phyloP scores from a whole-genome alignment of 495 filamentous ascomycete genomes.

The Hypoxylon fuscum region DNA sequence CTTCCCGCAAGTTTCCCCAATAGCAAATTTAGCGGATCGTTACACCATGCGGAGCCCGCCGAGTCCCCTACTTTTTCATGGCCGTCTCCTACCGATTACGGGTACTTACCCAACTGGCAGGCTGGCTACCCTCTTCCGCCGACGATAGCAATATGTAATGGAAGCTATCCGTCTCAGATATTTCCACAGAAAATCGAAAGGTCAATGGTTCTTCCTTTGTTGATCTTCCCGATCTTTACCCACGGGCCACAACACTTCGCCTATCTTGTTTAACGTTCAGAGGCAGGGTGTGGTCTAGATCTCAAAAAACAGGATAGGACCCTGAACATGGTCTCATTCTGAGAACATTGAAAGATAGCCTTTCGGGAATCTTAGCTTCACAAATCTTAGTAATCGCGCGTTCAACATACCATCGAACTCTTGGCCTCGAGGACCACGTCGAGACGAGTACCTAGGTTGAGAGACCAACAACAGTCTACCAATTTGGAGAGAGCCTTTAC shows the following conservation, averaged over 20 bases:
- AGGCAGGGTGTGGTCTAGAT: neutral
- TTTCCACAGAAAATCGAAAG: neutral
- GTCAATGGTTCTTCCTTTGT: neutral
- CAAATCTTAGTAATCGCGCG: neutral
- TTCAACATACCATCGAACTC: no score
- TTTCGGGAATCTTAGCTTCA: neutral
- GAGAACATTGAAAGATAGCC: neutral
- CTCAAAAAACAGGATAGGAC: neutral
- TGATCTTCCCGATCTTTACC: neutral
- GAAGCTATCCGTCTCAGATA: no score
- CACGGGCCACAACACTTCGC: neutral
- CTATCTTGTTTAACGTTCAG: neutral
- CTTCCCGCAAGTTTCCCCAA: constrained; percentile 27
- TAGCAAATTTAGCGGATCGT: constrained; percentile 26
- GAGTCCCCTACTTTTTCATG: constrained; percentile 24
- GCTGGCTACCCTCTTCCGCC: constrained; percentile 6
- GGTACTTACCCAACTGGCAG: constrained; percentile 14
- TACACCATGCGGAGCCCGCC: constrained; percentile 38
- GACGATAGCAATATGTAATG: constrained; percentile 13
- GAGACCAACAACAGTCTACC: no score
- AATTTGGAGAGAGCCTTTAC: no score
- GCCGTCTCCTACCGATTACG: constrained; percentile 33
- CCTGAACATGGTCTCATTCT: neutral
- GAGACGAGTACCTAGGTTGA: no score
- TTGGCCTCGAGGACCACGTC: no score